Conservation (phyloP, 2,329 filamentous ascomycete species). For the Fusarium foetens region DNA sequence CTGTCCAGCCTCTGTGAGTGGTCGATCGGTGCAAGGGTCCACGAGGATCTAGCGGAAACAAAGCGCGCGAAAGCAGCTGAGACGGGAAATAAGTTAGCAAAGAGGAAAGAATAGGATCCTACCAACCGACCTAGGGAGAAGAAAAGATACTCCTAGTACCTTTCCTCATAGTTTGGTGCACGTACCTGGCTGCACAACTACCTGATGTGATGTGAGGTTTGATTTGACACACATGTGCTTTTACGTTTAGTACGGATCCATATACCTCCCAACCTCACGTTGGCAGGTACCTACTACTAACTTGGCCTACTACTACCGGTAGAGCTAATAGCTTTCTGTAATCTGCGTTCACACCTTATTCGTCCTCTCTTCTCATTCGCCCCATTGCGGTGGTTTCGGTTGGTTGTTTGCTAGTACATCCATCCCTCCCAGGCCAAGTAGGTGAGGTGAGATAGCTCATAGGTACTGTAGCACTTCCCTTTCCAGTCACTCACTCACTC, state of each 20-base stretch:
- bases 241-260: conserved; percentile 20
- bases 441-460: conserved; percentile 7
- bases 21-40: conserved; percentile 30
- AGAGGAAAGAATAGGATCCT: background rate
- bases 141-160: conserved; percentile 20
- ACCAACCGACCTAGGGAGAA: background rate
- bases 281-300: background rate
- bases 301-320: background rate
- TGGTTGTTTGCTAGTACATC: conserved; percentile 34
- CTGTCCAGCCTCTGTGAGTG: conserved; percentile 15
- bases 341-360: conserved; percentile 34
- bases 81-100: conserved; percentile 9
- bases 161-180: conserved; percentile 3
- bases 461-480: conserved; percentile 30
- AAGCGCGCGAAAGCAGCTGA: conserved; percentile 17
- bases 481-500: background rate
- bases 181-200: conserved; percentile 20
- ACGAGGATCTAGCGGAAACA: conserved; percentile 30
- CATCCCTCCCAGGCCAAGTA: conserved; percentile 8
- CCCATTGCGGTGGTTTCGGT: conserved; percentile 30
- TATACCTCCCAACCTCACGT: conserved; percentile 4
- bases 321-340: conserved; percentile 23
- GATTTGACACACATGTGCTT: conserved; percentile 14
- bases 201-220: conserved; percentile 19
- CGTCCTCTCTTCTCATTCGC: conserved; percentile 30